These are phyloP conservation scores for Colletotrichum lentis DNA, from an alignment of 2,329 filamentous ascomycete species.

Conservation along the genomic window DNA sequence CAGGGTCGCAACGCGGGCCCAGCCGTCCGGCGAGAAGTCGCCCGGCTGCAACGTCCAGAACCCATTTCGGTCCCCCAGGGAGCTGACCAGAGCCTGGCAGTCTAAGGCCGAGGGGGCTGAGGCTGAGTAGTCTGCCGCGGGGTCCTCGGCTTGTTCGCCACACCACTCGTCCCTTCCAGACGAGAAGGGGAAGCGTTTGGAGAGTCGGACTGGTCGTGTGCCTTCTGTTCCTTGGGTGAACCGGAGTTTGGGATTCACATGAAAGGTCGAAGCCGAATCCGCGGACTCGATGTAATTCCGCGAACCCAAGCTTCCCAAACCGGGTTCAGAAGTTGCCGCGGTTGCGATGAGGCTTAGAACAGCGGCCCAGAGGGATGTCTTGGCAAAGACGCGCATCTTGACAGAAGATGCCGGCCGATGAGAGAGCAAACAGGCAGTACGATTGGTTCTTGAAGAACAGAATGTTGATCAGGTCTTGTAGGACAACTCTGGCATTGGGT, in stretches of 20 bases:
- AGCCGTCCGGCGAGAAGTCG: slow-evolving; percentile 30
- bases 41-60: slow-evolving; percentile 30
- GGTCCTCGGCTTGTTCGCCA: slow-evolving; percentile 30
- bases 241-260: slow-evolving; percentile 11
- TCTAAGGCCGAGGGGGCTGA: slow-evolving; percentile 32
- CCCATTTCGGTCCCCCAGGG: slow-evolving; percentile 15
- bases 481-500: not conserved
- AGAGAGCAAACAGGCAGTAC: not conserved
- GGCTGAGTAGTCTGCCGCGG: slow-evolving; percentile 24
- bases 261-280: slow-evolving; percentile 5
- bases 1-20: slow-evolving; percentile 26
- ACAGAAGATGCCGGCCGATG: not conserved
- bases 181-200: slow-evolving; percentile 25
- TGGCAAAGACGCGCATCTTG: slow-evolving; percentile 6
- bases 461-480: no score
- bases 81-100: slow-evolving; percentile 19
- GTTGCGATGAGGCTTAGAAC: not conserved
- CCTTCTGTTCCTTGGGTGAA: slow-evolving; percentile 22
- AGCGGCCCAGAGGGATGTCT: not conserved
- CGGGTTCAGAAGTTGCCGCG: not conserved
- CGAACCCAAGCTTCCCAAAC: not conserved
- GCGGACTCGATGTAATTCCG: not conserved
- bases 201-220: slow-evolving; percentile 14
- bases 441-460: not conserved
- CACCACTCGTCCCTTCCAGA: slow-evolving; percentile 37